A percentile compares a stretch with the other conserved stretches of the same genome.
phyloP scores from a whole-genome alignment of 495 filamentous ascomycete species.

The Xylaria scruposa region DNA sequence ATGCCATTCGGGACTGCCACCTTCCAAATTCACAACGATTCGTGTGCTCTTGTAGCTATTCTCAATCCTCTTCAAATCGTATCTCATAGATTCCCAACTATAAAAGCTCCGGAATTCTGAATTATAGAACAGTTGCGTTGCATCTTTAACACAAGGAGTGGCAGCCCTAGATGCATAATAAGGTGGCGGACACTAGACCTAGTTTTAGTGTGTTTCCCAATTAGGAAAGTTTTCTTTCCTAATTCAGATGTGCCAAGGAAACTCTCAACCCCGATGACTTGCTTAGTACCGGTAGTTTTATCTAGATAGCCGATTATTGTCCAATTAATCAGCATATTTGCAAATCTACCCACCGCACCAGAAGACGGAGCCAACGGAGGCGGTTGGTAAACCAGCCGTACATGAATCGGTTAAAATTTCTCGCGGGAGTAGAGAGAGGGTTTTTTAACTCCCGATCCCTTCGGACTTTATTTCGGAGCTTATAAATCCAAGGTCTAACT shows the following conservation, averaged over 20 bases:
- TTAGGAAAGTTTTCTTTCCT: neutral
- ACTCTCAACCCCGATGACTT: no score
- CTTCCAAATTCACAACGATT: neutral
- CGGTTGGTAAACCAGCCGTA: neutral
- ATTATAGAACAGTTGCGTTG: neutral
- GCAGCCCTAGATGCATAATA: neutral
- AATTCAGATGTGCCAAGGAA: neutral
- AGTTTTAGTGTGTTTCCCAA: neutral
- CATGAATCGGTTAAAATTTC: neutral
- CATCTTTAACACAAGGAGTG: neutral
- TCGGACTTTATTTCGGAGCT: conserved; percentile 5
- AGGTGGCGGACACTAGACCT: neutral
- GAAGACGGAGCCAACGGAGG: neutral
- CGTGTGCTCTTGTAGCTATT: neutral
- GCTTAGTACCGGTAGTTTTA: neutral
- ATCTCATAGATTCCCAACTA: neutral
- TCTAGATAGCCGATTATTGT: neutral
- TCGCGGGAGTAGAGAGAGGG: neutral
- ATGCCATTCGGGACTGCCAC: neutral
- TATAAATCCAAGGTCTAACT: conserved; percentile 17
- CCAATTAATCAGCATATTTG: conserved; percentile 5
- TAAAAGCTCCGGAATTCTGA: neutral
- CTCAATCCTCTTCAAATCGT: neutral
- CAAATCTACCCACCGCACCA: neutral
- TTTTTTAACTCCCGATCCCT: neutral